phyloP scores from a whole-genome alignment of 2,329 filamentous ascomycete genomes.

The Penicillium sp. region DNA sequence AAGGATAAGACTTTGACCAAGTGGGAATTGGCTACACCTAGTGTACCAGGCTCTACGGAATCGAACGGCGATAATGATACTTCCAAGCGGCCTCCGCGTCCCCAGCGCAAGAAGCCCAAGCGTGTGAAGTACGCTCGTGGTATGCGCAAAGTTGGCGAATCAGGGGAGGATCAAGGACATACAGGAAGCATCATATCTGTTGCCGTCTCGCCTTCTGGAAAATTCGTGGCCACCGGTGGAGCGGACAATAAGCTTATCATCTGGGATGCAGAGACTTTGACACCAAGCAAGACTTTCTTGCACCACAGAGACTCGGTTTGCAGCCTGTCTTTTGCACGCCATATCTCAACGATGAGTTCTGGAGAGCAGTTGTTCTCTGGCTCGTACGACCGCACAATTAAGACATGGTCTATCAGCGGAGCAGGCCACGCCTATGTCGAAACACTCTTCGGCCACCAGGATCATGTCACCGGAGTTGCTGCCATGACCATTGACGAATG shows the following conservation, averaged over 20 bases:
- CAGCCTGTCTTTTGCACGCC: slow-evolving; percentile 78
- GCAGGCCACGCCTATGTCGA: slow-evolving; percentile 93
- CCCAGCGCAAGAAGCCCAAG: slow-evolving; percentile 47
- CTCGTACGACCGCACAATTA: slow-evolving; percentile 88
- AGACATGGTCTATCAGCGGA: slow-evolving; percentile 77
- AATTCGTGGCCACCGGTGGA: slow-evolving; percentile 87
- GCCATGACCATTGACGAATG: slow-evolving; percentile 84
- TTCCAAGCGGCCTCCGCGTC: slow-evolving; percentile 58
- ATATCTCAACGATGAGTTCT: slow-evolving; percentile 57
- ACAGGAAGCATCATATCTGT: slow-evolving; percentile 77
- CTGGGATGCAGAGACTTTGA: slow-evolving; percentile 79
- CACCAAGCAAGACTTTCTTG: slow-evolving; percentile 78
- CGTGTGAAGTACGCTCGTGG: slow-evolving; percentile 52
- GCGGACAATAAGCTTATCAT: slow-evolving; percentile 81
- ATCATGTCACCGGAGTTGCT: slow-evolving; percentile 80
- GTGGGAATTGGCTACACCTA: slow-evolving; percentile 71
- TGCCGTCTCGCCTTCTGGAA: slow-evolving; percentile 83
- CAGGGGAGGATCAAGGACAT: slow-evolving; percentile 65
- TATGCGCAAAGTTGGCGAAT: slow-evolving; percentile 42
- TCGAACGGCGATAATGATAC: slow-evolving; percentile 63
- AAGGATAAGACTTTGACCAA: slow-evolving; percentile 85
- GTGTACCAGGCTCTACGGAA: slow-evolving; percentile 38
- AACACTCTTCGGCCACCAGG: slow-evolving; percentile 94
- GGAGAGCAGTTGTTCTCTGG: slow-evolving; percentile 87
- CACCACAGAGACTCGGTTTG: slow-evolving; percentile 89